These are phyloP conservation scores for Exophiala spinifera DNA, from an alignment of 2,329 filamentous ascomycete species.

Conservation along the genomic window DNA sequence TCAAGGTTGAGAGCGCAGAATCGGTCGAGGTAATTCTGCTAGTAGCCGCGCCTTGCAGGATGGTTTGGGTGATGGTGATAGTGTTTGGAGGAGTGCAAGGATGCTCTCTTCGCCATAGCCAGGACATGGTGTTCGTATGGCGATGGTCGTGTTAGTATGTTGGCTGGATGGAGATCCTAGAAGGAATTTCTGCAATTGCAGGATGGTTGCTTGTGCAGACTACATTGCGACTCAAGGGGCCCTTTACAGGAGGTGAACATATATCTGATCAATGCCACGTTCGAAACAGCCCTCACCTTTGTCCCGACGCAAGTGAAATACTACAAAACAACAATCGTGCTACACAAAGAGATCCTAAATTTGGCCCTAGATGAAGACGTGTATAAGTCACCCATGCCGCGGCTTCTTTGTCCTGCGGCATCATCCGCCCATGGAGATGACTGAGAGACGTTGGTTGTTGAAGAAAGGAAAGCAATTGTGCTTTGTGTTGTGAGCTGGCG, in stretches of 20 bases:
- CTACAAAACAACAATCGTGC: background rate
- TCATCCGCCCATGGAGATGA: background rate
- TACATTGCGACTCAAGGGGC: no score
- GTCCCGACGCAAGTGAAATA: background rate
- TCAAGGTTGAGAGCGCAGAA: background rate
- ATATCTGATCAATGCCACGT: background rate
- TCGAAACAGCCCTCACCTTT: conserved; percentile 1
- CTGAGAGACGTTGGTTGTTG: background rate
- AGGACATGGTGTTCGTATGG: no score
- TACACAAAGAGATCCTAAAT: background rate
- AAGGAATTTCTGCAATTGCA: background rate
- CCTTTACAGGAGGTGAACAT: background rate
- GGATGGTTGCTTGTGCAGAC: background rate
- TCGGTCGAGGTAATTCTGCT: conserved; percentile 8
- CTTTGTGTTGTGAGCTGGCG: background rate
- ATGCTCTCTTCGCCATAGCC: no score
- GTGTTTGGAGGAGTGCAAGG: conserved; percentile 11
- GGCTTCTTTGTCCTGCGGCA: background rate
- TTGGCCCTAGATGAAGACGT: background rate
- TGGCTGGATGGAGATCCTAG: background rate
- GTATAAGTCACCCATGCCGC: background rate
- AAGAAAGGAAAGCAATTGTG: background rate
- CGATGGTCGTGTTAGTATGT: no score
- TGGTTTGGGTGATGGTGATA: conserved; percentile 20
- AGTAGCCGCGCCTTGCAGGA: conserved; percentile 18